Conservation (phyloP, 257 asterid species). For the Solanum paucissectum region DNA sequence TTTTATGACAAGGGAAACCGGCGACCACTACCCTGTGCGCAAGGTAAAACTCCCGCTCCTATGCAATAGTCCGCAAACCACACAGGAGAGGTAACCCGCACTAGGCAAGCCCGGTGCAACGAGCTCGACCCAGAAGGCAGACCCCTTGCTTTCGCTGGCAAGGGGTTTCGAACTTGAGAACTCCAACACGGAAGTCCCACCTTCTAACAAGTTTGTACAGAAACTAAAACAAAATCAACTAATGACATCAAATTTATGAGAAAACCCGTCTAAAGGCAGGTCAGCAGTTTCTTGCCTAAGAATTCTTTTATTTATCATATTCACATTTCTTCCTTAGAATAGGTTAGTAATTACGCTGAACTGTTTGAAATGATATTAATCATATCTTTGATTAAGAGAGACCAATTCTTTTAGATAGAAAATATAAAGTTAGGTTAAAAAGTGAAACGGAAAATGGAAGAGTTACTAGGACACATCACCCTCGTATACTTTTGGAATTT, state of each 20-base stretch:
- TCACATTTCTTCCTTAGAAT: not conserved
- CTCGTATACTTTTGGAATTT: not conserved
- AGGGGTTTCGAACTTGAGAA: not conserved
- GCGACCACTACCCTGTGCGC: not conserved
- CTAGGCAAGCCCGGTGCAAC: not conserved
- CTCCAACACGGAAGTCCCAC: not conserved
- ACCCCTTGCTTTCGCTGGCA: not conserved
- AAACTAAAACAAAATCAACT: too few relatives aligned
- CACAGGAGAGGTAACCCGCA: not conserved
- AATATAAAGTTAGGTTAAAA: not conserved
- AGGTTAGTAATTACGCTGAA: not conserved
- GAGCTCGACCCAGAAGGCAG: not conserved
- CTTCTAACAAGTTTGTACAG: not conserved
- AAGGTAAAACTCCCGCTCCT: not conserved
- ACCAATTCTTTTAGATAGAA: not conserved
- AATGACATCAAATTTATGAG: not conserved
- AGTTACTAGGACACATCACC: not conserved
- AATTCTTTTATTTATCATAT: not conserved
- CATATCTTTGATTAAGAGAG: not conserved
- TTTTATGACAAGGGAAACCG: not conserved
- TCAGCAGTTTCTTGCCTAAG: not conserved
- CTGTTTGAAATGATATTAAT: not conserved
- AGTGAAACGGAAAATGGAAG: not conserved
- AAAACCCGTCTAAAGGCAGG: not conserved
- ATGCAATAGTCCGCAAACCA: not conserved